Base-by-base conservation (phyloP, 2,329 filamentous ascomycete species). In the Didymella segeticola region DNA sequence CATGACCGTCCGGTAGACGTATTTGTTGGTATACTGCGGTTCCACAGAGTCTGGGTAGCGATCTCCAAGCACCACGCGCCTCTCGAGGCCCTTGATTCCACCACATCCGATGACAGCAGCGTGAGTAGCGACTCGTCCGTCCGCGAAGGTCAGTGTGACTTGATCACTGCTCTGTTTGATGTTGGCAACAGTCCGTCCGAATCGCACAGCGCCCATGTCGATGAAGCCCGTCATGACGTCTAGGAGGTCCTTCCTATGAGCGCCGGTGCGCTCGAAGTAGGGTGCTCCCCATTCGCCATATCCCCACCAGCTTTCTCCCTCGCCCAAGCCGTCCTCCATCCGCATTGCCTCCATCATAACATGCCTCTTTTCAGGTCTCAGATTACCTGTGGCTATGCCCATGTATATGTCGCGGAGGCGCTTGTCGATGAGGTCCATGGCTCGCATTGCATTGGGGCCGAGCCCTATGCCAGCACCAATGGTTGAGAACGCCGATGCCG, bases 161-260 rank as follows among this genome's bases (percentile, higher is more conserved):
- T 63, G 68, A 0, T 69, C 74, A 6, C 75, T 54, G 3, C 65
- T 60, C 46, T 78, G 69, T 34, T 79, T 66, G 43, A 69, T 56
- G 6, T 19, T 41, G 1, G 20, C 47, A 1, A 69, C 56, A n/a
- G 60, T 56, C 27, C 65, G 68, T 36, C 60, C 59, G 47, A 71
- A 71, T 10, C 50, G 37, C 22, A 70, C 67, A 14, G 47, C 51
- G 5, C 60, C 50, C 11, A 31, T 30, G 1, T 58, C 60, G 15
- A 72, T 77, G 64, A 70, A 77, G 78, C 57, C 82, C 74, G 60
- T 82, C 75, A 80, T 75, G 36, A 78, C 75, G 27, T 78, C 73
- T 11, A 80, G 62, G 38, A 80, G 58, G 43, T 74, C 75, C 42
- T 69, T 75, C 23, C 77, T 66, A 54, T 79, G 77, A 11, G 76